These are phyloP conservation scores for Paecilomyces sp. DNA, from an alignment of 2,329 filamentous ascomycete species.

Conservation along the genomic window DNA sequence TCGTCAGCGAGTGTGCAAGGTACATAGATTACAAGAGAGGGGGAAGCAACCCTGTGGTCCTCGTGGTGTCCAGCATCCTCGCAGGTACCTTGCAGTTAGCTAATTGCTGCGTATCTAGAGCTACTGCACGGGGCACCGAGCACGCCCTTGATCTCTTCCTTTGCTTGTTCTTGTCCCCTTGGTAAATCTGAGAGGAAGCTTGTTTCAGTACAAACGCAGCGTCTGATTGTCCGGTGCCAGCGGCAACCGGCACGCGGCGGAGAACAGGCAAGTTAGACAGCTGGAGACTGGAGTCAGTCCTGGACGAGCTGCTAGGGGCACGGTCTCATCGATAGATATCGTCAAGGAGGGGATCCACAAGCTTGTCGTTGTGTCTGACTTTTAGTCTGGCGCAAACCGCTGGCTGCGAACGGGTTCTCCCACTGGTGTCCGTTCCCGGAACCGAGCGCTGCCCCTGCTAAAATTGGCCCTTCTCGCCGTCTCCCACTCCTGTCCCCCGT, in stretches of 20 bases:
- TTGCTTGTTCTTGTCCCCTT: neutral
- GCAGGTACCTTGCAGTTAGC: neutral
- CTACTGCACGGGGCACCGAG: neutral
- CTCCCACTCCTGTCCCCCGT: neutral
- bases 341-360: neutral
- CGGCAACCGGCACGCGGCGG: neutral
- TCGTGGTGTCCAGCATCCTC: neutral
- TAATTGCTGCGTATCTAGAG: no score
- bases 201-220: neutral
- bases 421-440: constrained; percentile 1
- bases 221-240: neutral
- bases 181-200: neutral
- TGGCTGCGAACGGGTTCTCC: neutral
- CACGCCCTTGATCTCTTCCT: neutral
- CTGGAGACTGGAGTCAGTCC: neutral
- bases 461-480: constrained; percentile 1
- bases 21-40: neutral
- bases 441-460: constrained; percentile 2
- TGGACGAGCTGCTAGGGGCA: neutral
- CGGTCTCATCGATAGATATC: neutral
- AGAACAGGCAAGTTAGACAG: neutral
- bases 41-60: neutral
- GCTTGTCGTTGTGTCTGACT: neutral
- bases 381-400: neutral
- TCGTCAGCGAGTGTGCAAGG: neutral